phyloP scores from a whole-genome alignment of 2,329 filamentous ascomycete genomes.

The Arachnomyces sp. region DNA sequence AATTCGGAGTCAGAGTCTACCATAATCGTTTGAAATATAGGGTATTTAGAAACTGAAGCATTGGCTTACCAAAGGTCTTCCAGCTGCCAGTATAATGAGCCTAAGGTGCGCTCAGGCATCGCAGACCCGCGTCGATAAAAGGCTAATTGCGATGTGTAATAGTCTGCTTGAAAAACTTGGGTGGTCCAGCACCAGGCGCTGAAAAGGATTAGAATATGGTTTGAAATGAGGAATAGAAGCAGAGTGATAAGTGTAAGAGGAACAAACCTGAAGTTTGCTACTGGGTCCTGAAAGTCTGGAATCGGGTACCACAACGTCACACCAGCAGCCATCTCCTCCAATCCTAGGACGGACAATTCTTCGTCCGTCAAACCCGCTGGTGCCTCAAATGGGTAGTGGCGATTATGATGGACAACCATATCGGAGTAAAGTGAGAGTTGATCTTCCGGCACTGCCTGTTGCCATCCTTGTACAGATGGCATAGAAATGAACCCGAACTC shows the following conservation, averaged over 20 bases:
- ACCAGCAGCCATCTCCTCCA: conserved; percentile 52
- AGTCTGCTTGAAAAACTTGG: too few relatives aligned
- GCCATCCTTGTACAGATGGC: conserved; percentile 54
- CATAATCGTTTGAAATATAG: too few relatives aligned
- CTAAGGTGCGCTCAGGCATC: too few relatives aligned
- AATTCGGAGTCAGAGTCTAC: too few relatives aligned
- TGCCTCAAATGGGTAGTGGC: conserved; percentile 53
- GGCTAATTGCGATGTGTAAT: too few relatives aligned
- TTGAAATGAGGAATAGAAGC: too few relatives aligned
- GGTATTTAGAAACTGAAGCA: too few relatives aligned
- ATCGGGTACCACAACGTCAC: conserved; percentile 48
- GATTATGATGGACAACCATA: conserved; percentile 49
- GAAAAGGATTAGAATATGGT: too few relatives aligned
- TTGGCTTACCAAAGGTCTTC: conserved; percentile 60
- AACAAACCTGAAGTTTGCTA: conserved; percentile 55
- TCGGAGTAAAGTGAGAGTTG: conserved; percentile 53
- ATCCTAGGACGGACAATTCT: conserved; percentile 24
- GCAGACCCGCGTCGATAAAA: too few relatives aligned
- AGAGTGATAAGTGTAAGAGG: too few relatives aligned
- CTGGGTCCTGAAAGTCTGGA: conserved; percentile 45
- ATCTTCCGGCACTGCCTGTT: conserved; percentile 42
- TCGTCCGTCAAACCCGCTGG: too few relatives aligned
- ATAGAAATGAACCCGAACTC: conserved; percentile 59
- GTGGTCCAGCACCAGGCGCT: too few relatives aligned
- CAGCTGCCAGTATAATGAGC: conserved; percentile 60